These are phyloP conservation scores for Thraustochytrium sp. DNA, from an alignment of 352 stramenopile species.

Conservation along the genomic window DNA sequence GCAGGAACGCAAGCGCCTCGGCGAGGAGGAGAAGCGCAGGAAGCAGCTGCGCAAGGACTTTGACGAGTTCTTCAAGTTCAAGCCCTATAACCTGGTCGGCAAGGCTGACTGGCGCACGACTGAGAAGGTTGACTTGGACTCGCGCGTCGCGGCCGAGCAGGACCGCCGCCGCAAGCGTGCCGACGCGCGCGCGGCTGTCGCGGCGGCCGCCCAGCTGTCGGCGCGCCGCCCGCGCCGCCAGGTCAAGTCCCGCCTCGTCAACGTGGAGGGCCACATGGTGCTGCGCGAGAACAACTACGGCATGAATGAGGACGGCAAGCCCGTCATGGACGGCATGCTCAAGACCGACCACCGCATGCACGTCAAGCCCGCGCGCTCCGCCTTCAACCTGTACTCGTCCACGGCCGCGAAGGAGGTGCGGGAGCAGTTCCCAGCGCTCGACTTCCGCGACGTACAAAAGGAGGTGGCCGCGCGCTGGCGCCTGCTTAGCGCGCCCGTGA, in stretches of 20 bases:
- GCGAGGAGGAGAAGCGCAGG: not conserved
- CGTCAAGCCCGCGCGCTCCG: not conserved
- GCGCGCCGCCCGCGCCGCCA: not conserved
- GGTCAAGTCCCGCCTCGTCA: slow-evolving; percentile 7
- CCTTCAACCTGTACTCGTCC: not conserved
- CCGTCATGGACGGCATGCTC: not conserved
- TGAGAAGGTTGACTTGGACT: not conserved
- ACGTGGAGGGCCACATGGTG: slow-evolving; percentile 17
- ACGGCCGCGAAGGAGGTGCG: not conserved
- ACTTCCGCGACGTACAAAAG: slow-evolving; percentile 41
- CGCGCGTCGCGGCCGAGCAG: not conserved
- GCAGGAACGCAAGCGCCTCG: not conserved
- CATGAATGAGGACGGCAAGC: not conserved
- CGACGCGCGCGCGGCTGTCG: not conserved
- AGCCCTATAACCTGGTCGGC: not conserved
- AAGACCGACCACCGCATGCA: not conserved
- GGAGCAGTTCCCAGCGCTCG: not conserved
- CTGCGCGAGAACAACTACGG: not conserved
- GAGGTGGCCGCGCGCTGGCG: slow-evolving; percentile 51
- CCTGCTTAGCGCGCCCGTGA: slow-evolving; percentile 43
- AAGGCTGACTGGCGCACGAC: slow-evolving; percentile 9
- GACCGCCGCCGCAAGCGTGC: not conserved
- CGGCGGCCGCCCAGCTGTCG: not conserved
- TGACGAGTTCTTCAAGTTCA: slow-evolving; percentile 23
- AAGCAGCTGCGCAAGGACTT: not conserved